These are phyloP conservation scores for Ganoderma multipileum DNA, from an alignment of 1,284 basidiomycete genomes.

Conservation along the genomic window DNA sequence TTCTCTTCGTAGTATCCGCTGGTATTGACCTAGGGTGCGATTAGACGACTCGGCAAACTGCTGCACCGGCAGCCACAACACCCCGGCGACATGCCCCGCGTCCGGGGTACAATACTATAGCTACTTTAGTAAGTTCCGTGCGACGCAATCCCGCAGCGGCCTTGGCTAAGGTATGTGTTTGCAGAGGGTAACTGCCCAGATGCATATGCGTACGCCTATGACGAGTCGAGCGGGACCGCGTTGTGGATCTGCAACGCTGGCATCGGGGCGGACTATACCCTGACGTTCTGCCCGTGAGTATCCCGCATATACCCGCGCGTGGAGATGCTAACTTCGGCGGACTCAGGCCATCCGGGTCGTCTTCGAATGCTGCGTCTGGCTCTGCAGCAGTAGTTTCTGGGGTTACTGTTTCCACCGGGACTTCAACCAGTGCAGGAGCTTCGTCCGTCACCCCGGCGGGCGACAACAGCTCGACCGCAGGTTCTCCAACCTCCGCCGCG, in stretches of 20 bases:
- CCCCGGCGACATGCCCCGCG: constrained; percentile 50
- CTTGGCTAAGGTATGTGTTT: not conserved
- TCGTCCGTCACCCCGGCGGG: not conserved
- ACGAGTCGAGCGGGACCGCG: constrained; percentile 54
- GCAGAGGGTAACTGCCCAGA: constrained; percentile 55
- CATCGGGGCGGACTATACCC: constrained; percentile 50
- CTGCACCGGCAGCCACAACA: constrained; percentile 50
- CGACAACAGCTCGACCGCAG: not conserved
- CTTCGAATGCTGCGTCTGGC: not conserved
- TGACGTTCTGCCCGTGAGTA: constrained; percentile 56
- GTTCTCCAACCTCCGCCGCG: not conserved
- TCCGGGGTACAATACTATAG: constrained; percentile 50
- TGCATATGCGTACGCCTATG: constrained; percentile 58
- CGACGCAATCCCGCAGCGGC: not conserved
- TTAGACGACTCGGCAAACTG: constrained; percentile 48
- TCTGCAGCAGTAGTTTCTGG: not conserved
- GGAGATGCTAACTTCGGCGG: not conserved
- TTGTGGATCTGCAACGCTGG: constrained; percentile 51
- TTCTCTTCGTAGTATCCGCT: not conserved
- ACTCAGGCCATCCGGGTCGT: not conserved
- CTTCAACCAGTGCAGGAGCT: not conserved
- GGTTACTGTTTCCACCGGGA: not conserved
- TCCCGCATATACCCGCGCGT: not conserved
- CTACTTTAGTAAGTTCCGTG: constrained; percentile 38
- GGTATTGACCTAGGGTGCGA: not conserved